Evolutionary conservation across 768 basidiomycete genomes (phyloP).

Genomic region (Lentinula sp.): DNA sequence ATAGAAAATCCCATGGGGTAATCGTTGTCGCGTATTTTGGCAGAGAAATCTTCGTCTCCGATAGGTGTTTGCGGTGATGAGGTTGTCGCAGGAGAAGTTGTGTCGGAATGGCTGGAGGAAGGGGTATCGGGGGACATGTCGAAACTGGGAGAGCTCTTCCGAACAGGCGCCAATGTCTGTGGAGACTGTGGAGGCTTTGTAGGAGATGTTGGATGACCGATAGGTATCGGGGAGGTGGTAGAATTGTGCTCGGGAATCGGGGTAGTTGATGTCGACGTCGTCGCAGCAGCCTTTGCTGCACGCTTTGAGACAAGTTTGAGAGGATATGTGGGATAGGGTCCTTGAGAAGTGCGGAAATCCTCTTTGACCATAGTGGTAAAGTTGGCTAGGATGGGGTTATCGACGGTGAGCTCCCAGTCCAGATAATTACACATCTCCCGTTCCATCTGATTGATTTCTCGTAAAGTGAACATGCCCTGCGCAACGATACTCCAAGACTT

Average conservation of each 20-base stretch:
- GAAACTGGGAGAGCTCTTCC: constrained; percentile 13
- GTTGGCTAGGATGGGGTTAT: constrained; percentile 49
- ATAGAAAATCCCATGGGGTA: constrained; percentile 24
- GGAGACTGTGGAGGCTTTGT: constrained; percentile 16
- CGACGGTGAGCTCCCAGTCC: constrained; percentile 86
- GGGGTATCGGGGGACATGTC: constrained; percentile 46
- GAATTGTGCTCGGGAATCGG: constrained; percentile 35
- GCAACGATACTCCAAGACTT: constrained; percentile 91
- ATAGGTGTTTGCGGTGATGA: constrained; percentile 56
- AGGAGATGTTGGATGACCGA: constrained; percentile 21
- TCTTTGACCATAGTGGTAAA: constrained; percentile 56
- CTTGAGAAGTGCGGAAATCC: constrained; percentile 47
- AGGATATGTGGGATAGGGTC: constrained; percentile 59
- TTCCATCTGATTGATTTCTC: constrained; percentile 97
- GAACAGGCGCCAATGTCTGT: constrained; percentile 6
- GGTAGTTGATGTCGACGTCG: constrained; percentile 32
- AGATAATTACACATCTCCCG: constrained; percentile 89
- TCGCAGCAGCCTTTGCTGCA: constrained; percentile 38
- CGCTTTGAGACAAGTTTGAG: constrained; percentile 58
- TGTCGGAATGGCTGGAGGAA: constrained; percentile 41
- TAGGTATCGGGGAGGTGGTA: constrained; percentile 30
- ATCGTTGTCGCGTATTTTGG: constrained; percentile 41
- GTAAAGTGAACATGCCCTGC: constrained; percentile 77
- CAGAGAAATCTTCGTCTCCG: constrained; percentile 42
- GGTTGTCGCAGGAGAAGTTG: constrained; percentile 56